Base-by-base conservation (phyloP, 2,329 filamentous ascomycete genomes). In the Epichloe coenophiala region DNA sequence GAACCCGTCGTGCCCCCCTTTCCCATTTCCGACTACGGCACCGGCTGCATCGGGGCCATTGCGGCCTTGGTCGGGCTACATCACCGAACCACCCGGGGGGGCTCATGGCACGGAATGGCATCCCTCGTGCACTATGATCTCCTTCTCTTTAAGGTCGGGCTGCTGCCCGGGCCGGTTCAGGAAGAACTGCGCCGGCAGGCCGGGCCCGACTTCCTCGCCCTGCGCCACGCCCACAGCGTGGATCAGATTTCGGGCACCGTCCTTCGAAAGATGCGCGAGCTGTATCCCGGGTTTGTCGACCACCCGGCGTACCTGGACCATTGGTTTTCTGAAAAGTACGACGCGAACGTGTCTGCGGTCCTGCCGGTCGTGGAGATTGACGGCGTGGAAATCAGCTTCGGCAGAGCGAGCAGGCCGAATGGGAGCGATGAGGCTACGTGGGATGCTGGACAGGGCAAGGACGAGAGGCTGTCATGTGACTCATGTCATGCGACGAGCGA, bases 81-180 rank as follows among this genome's bases (percentile, higher is more conserved):
- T 58, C 74, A 76, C 57, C 73, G 84, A 35, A 77, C 82, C 0
- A 80, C 73, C 8, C 12, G 83, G 83, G 17, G 83, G 83, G 83
- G 83, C 1, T 84, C 80, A 1, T 86, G 82, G 71, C 71, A 80
- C 52, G 81, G 81, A 45, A 78, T 75, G 48, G 78, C 75, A 0
- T 83, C 79, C 1, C 68, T 86, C 17, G 71, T 81, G 58, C 82
- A 86, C 57, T 86, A 86, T 60, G 81, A 87, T 54, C 71, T 85
- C 1, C 73, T 83, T 2, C 71, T 86, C 21, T 75, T 85, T 58
- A 71, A 75, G 17, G 70, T 79, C 0, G 82, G 82, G 0, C 63
- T 77, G 39, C 78, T 84, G 53, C 68, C 77, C 0, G 66, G 70
- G 0, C 62, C 69, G 0, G 70, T 83, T 2, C 76, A 83, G 63